A percentile compares a stretch with the other conserved stretches of the same genome.
Evolutionary conservation across 345 rosid genomes (phyloP).

Genomic region (Hypericum perforatum): DNA sequence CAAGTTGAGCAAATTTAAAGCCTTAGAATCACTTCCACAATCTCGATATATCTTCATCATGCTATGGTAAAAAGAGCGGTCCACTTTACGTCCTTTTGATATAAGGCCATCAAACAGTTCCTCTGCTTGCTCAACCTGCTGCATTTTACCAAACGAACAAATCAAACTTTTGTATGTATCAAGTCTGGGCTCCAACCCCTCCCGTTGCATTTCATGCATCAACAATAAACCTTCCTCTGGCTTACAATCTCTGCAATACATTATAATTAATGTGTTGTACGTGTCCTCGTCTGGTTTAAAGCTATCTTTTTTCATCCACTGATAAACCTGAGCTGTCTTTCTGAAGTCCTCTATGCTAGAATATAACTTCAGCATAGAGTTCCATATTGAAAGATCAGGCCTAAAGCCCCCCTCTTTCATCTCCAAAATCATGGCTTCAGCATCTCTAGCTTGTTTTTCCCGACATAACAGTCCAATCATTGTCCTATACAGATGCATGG

Average conservation of each 20-base stretch:
- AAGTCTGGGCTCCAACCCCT: slow-evolving; percentile 63
- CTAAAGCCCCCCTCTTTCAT: slow-evolving; percentile 84
- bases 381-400: slow-evolving; percentile 80
- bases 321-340: slow-evolving; percentile 62
- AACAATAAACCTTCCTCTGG: slow-evolving; percentile 75
- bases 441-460: slow-evolving; percentile 77
- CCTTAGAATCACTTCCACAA: slow-evolving; percentile 63
- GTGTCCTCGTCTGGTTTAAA: slow-evolving; percentile 80
- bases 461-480: slow-evolving; percentile 64
- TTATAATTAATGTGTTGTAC: slow-evolving; percentile 65
- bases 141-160: slow-evolving; percentile 77
- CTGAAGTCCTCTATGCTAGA: slow-evolving; percentile 63
- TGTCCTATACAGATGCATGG: slow-evolving; percentile 84
- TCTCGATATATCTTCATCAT: slow-evolving; percentile 87
- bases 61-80: slow-evolving; percentile 79
- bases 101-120: slow-evolving; percentile 58
- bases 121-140: slow-evolving; percentile 63
- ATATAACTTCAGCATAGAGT: slow-evolving; percentile 80
- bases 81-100: slow-evolving; percentile 59
- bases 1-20: slow-evolving; percentile 51
- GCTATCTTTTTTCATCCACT: slow-evolving; percentile 51
- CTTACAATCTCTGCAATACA: slow-evolving; percentile 83
- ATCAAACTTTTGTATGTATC: slow-evolving; percentile 90
- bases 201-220: slow-evolving; percentile 68
- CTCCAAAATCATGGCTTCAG: slow-evolving; percentile 77